phyloP scores from a whole-genome alignment of 345 rosid species.

The Mallotus nudiflorus region DNA sequence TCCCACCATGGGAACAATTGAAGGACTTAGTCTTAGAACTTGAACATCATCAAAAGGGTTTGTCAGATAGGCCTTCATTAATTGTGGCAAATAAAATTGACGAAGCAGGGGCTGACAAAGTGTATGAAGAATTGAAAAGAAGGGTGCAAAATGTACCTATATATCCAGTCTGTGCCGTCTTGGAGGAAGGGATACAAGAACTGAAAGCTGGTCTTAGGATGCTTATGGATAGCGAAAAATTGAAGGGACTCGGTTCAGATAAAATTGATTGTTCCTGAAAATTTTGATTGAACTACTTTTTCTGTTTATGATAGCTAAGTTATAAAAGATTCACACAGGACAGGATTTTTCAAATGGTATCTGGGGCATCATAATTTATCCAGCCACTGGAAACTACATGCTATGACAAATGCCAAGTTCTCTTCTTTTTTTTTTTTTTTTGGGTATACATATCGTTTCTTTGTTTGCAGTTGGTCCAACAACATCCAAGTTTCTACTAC shows the following conservation, averaged over 20 bases:
- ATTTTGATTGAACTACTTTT: not conserved
- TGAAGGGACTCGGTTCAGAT: conserved; percentile 44
- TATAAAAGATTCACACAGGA: too few species aligned
- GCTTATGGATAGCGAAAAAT: conserved; percentile 53
- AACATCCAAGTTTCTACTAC: too few species aligned
- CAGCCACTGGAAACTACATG: too few species aligned
- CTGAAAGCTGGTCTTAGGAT: conserved; percentile 71
- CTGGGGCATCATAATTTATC: too few species aligned
- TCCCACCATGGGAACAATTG: conserved; percentile 83
- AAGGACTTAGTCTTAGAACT: conserved; percentile 77
- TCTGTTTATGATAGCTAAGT: too few species aligned
- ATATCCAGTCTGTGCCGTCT: conserved; percentile 72
- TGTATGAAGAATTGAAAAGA: conserved; percentile 56
- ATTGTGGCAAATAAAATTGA: conserved; percentile 87
- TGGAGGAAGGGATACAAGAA: conserved; percentile 82
- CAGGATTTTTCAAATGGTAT: too few species aligned
- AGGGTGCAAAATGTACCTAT: conserved; percentile 64
- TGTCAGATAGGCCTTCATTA: conserved; percentile 70
- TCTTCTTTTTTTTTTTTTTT: too few species aligned
- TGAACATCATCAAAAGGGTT: conserved; percentile 78
- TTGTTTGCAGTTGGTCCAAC: too few species aligned
- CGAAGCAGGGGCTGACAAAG: conserved; percentile 67
- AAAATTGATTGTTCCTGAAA: conserved; percentile 38
- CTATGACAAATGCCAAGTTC: too few species aligned
- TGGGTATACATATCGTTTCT: too few species aligned